Base-by-base conservation (phyloP, 2,329 filamentous ascomycete species). In the Elsinoe arachidis region DNA sequence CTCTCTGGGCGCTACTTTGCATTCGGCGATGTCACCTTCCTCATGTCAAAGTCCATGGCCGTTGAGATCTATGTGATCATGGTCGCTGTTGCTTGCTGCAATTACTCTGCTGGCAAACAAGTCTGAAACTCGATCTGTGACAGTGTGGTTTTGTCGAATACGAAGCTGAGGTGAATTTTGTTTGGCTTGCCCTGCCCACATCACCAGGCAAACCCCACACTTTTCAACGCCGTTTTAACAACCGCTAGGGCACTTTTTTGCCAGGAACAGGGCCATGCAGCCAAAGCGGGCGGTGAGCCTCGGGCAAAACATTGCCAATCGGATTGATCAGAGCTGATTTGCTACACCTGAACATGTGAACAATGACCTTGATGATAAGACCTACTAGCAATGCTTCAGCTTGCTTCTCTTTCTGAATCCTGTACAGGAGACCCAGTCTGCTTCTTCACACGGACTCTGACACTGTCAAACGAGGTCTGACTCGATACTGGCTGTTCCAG, bases 121-220 rank as follows among this genome's bases (percentile, higher is more conserved):
- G 19, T 11, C 26, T 12, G 17, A 26, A 46, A 17, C 21, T 46
- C 19, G 41, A 51, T 12, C 46, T 35, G 26, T 12, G 44, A n/a
- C 23, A 5, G 44, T 2, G 9, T 11, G 26, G n/a, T 10, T 35
- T 10, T 35, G 26, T 26, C 34, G 26, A 51, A 26, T 51, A 51
- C 46, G 46, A 51, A 51, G 33, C 46, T 26, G 21, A 46, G 12
- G 26, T 30, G 19, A 46, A 46, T 39, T 53, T 53, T 53, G 49
- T 53, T 53, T 53, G 49, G 9, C 26, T 21, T 17, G 19, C 12
- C n/a, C 15, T 11, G 33, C 21, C n/a, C 21, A 34, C 10, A 35
- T 51, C 46, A 5, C 19, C 26, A 51, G 15, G 12, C n/a, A n/a
- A 10, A 15, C 49, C 49, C 49, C 49, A 53, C 49, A 53, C 49